Evolutionary conservation across 495 filamentous ascomycete species (phyloP).

Genomic region (Geoglossum glabrum): DNA sequence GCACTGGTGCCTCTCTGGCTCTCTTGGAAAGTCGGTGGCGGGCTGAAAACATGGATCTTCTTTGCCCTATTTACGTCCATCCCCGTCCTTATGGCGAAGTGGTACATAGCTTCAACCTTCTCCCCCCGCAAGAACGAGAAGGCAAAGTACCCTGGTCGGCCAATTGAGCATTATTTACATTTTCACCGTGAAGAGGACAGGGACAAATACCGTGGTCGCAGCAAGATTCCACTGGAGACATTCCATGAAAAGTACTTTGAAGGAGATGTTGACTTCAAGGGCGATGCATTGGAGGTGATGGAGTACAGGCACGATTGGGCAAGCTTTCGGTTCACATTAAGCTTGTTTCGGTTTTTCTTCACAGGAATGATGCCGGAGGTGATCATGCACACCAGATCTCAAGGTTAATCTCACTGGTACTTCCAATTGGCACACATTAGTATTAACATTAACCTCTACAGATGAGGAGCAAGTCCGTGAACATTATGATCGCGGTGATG

Average conservation of each 20-base stretch:
- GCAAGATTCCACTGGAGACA: constrained; percentile 68
- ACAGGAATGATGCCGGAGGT: constrained; percentile 54
- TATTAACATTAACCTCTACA: constrained; percentile 12
- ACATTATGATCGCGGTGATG: constrained; percentile 75
- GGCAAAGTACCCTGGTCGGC: constrained; percentile 51
- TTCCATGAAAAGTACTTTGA: constrained; percentile 86
- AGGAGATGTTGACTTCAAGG: constrained; percentile 69
- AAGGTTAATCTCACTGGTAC: constrained; percentile 26
- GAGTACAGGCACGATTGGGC: constrained; percentile 83
- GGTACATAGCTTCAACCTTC: constrained; percentile 42
- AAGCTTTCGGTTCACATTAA: constrained; percentile 55
- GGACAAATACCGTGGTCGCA: constrained; percentile 51
- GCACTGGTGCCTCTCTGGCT: constrained; percentile 43
- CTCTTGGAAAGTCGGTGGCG: constrained; percentile 46
- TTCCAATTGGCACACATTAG: not conserved
- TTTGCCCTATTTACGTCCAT: constrained; percentile 41
- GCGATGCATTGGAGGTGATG: constrained; percentile 55
- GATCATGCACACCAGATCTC: constrained; percentile 57
- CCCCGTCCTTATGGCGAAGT: constrained; percentile 52
- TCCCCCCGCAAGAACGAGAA: constrained; percentile 65
- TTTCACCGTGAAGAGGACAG: constrained; percentile 61
- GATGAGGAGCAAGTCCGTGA: constrained; percentile 78
- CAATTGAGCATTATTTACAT: constrained; percentile 64
- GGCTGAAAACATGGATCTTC: constrained; percentile 51
- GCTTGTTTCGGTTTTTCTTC: constrained; percentile 49